phyloP scores from a whole-genome alignment of 2,329 filamentous ascomycete genomes.

The Verticillium isaacii region DNA sequence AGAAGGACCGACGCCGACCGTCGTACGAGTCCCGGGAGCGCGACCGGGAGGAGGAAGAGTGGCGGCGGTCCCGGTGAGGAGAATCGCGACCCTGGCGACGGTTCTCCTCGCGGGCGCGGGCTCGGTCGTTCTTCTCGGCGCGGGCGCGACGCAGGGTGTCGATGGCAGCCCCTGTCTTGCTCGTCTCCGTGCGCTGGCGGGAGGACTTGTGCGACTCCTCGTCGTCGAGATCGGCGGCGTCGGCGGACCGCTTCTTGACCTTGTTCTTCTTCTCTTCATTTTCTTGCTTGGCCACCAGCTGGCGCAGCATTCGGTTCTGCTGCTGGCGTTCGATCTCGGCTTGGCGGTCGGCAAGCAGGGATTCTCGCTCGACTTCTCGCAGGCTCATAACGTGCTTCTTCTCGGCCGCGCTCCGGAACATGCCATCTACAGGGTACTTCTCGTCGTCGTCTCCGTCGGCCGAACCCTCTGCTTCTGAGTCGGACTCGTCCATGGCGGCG shows the following conservation, averaged over 20 bases:
- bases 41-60: not conserved
- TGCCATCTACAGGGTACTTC: conserved; percentile 82
- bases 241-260: conserved; percentile 73
- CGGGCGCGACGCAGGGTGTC: conserved; percentile 61
- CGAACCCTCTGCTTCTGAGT: conserved; percentile 50
- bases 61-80: conserved; percentile 31
- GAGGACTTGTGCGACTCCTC: conserved; percentile 64
- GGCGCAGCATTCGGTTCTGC: conserved; percentile 77
- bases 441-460: conserved; percentile 53
- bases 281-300: conserved; percentile 65
- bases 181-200: conserved; percentile 64
- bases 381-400: conserved; percentile 77
- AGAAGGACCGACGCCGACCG: conserved; percentile 51
- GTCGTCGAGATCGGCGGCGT: conserved; percentile 74
- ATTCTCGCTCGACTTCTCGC: conserved; percentile 87
- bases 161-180: conserved; percentile 54
- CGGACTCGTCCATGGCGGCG: conserved; percentile 85
- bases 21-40: conserved; percentile 50
- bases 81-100: conserved; percentile 45
- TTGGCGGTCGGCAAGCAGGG: conserved; percentile 81
- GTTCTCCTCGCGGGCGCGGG: conserved; percentile 59
- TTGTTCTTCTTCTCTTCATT: conserved; percentile 57
- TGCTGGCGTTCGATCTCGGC: conserved; percentile 76
- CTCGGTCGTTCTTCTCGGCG: conserved; percentile 60
- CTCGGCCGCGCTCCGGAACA: conserved; percentile 70